Evolutionary conservation across 495 filamentous ascomycete genomes (phyloP).

Genomic region (Podospora australis): DNA sequence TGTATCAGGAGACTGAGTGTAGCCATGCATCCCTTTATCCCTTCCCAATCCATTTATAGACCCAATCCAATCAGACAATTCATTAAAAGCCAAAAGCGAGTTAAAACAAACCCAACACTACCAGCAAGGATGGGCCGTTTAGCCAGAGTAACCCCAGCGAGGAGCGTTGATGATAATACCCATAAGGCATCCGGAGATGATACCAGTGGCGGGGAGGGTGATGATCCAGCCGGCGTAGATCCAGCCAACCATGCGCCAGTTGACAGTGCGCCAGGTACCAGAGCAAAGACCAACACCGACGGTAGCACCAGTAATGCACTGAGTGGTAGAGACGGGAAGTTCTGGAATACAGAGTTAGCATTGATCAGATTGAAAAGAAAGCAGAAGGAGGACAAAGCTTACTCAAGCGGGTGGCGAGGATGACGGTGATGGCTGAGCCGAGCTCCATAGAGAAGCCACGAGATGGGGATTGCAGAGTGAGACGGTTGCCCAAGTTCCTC

Average conservation of each 20-base stretch:
- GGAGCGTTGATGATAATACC: slow-evolving; percentile 55
- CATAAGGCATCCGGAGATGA: slow-evolving; percentile 52
- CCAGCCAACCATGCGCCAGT: slow-evolving; percentile 54
- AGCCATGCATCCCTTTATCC: no score
- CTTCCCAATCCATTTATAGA: no score
- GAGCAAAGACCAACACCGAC: slow-evolving; percentile 60
- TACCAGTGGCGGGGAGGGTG: slow-evolving; percentile 50
- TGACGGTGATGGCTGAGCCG: slow-evolving; percentile 60
- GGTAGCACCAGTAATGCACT: slow-evolving; percentile 56
- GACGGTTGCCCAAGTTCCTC: slow-evolving; percentile 59
- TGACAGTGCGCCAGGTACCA: slow-evolving; percentile 50
- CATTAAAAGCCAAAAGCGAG: no score
- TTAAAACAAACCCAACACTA: background rate
- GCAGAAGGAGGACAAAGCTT: no score
- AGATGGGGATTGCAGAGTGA: slow-evolving; percentile 62
- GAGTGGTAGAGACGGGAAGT: slow-evolving; percentile 54
- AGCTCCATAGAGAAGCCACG: slow-evolving; percentile 65
- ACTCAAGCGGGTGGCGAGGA: slow-evolving; percentile 57
- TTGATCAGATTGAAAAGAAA: background rate
- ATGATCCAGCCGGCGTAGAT: slow-evolving; percentile 55
- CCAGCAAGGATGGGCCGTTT: background rate
- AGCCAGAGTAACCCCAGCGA: slow-evolving; percentile 18
- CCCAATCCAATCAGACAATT: no score
- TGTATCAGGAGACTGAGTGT: no score
- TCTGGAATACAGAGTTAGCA: slow-evolving; percentile 10